Base-by-base conservation (phyloP, 768 basidiomycete genomes). In the Imleria badia region DNA sequence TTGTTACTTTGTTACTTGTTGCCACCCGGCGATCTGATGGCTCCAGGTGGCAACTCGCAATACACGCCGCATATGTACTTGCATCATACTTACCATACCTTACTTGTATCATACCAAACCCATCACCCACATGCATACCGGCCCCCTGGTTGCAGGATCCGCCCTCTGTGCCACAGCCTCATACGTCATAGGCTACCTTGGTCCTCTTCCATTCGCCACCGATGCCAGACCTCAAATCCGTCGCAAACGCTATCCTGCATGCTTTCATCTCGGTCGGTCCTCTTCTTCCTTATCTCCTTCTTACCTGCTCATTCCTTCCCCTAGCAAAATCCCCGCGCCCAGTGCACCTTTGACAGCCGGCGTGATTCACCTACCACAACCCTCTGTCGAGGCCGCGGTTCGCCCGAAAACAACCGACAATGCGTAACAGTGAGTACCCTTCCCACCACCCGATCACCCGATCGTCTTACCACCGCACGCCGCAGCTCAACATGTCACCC, bases 341-440 rank as follows among this genome's bases (percentile, higher is more conserved):
- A 67, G 34, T 87, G 87, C 68, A 80, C 81, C 3, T 86, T 89
- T 64, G 81, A 86, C 73, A 81, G 79, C 61, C 80, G 82, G 58
- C 76, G 80, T 38, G 80, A 75, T 56, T 81, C 83, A 49, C 73
- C 79, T 12, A 68, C 79, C 60, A 84, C 84, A 6, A 78, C 85
- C 60, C 65, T 87, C 19, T 88, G 84, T 72, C 76, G 85, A 51
- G 73, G 77, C 59, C 73, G 72, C 44, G 71, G 20, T n/a, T 36
- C 51, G 33, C 45, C 65, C 46, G 62, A 72, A 53, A 67, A 73
- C 55, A 68, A 67, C 29, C 62, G 68, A 31, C 82, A 86, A 49
- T 89, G 85, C 67, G 79, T 85, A 56, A 76, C 67, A 58, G 83
- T 86, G 60, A 55, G 80, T 69, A 20, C n/a, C 41, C 51, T 11